A percentile compares a stretch with the other conserved stretches of the same genome.
These are phyloP conservation scores for Tetraselmis chui DNA, from an alignment of 139 green algal genomes.

Conservation along the genomic window DNA sequence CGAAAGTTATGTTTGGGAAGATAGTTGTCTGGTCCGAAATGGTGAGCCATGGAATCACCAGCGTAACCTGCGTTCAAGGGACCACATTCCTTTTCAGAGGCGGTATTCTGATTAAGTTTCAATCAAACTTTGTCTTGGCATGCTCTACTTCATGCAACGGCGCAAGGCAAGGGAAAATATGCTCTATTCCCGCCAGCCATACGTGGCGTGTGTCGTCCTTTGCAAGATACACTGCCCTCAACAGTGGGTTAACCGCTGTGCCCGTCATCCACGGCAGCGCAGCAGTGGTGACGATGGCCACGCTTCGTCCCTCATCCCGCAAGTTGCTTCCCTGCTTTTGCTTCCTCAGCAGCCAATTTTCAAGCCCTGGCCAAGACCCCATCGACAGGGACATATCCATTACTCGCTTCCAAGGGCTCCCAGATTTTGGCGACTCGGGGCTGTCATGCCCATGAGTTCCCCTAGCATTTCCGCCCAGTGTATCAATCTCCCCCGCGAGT, in stretches of 20 bases:
- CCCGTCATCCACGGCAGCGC: conserved; percentile 97
- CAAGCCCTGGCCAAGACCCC: neutral
- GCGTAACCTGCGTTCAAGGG: conserved; percentile 45
- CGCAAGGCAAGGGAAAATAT: too few species aligned
- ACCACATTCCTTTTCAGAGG: neutral
- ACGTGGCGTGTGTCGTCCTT: conserved; percentile 33
- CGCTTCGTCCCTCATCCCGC: conserved; percentile 60
- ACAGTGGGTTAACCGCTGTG: conserved; percentile 94
- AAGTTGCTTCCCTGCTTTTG: conserved; percentile 36
- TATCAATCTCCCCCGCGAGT: neutral
- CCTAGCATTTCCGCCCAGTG: neutral
- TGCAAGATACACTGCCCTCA: conserved; percentile 93
- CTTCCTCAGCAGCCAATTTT: neutral
- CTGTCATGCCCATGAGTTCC: neutral
- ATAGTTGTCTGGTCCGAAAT: conserved; percentile 81
- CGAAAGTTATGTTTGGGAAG: conserved; percentile 83
- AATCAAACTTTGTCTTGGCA: too few species aligned
- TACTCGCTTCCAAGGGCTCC: too few species aligned
- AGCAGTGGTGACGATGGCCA: conserved; percentile 97
- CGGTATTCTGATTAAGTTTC: too few species aligned
- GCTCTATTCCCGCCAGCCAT: too few species aligned
- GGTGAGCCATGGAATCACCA: conserved; percentile 88
- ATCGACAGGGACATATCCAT: neutral
- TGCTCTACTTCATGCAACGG: too few species aligned
- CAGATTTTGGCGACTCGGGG: too few species aligned